Base-by-base conservation (phyloP, 1,139 yeast species). In the Blastobotrys raffinosifermentans region DNA sequence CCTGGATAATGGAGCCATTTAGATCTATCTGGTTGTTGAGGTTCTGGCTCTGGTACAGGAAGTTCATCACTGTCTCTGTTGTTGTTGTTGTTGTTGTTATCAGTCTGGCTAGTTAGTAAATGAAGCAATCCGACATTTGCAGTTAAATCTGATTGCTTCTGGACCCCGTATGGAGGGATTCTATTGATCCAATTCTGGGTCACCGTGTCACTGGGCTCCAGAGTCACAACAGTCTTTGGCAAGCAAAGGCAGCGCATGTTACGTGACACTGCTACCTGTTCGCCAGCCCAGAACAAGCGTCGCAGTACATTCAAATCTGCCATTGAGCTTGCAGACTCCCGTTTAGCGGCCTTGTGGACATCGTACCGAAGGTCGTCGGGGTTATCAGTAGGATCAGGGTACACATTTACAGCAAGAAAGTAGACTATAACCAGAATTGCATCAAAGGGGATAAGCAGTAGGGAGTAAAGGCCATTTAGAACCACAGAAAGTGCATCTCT, bases 221-320 rank as follows among this genome's bases (percentile, higher is more conserved):
- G n/a, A n/a, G n/a, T n/a, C n/a, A n/a, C n/a, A 11, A 39, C 32
- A n/a, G 43, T 22, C 22, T 35, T 32, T 18, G 54, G 54, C 2
- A 45, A 6, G 15, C 15, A 6, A 8, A 25, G 11, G 11, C 11
- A 6, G 6, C 11, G 27, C 7, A 25, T 8, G 11, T 25, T 25
- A 5, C 27, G 14, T n/a, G 27, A 25, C 13, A 25, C 27, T 4
- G 43, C 34, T 3, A 51, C 41, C n/a, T 41, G 34, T 14, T 45
- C 35, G 2, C 53, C 50, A 13, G 40, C 34, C 55, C 55, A 51
- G 34, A 51, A 50, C 30, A 51, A 36, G 8, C 43, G 34, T 18
- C 54, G 43, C 6, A 49, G 39, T 9, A 44, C 31, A 17, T 41
- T 39, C 15, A 51, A 27, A n/a, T 48, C 51, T 6, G 43, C 38